Conservation (phyloP, 1,284 basidiomycete species). For the Ganoderma leucocontextum region DNA sequence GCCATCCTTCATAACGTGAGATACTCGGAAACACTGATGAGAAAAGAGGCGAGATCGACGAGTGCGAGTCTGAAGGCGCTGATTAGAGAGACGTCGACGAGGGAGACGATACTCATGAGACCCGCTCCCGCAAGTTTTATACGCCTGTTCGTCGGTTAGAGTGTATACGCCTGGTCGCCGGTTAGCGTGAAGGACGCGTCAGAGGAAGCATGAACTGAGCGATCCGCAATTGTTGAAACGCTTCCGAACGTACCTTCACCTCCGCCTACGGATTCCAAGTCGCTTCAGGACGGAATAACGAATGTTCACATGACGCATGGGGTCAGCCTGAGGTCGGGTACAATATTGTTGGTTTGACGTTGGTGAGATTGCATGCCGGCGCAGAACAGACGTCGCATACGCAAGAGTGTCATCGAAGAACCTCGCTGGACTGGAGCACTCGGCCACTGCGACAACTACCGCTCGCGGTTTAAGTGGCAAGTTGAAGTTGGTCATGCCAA, state of each 20-base stretch:
- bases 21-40: background rate
- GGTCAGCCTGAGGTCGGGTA: no score
- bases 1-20: conserved; percentile 14
- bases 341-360: no score
- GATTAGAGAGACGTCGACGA: background rate
- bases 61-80: background rate
- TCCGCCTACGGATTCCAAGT: background rate
- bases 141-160: background rate
- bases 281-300: background rate
- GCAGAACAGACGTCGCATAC: no score
- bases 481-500: no score
- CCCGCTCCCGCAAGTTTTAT: background rate
- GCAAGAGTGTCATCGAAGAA: no score
- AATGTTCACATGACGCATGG: no score
- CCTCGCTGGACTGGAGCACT: no score
- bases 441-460: no score
- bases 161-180: background rate
- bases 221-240: background rate
- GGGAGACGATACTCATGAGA: background rate
- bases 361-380: no score
- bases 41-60: background rate
- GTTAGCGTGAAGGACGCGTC: conserved; percentile 3
- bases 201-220: background rate
- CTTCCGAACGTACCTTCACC: background rate
- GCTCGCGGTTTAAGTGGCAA: no score